A percentile compares a stretch with the other conserved stretches of the same genome.
Evolutionary conservation across 2,329 filamentous ascomycete genomes (phyloP).

Genomic region (Alternaria ventricosa): DNA sequence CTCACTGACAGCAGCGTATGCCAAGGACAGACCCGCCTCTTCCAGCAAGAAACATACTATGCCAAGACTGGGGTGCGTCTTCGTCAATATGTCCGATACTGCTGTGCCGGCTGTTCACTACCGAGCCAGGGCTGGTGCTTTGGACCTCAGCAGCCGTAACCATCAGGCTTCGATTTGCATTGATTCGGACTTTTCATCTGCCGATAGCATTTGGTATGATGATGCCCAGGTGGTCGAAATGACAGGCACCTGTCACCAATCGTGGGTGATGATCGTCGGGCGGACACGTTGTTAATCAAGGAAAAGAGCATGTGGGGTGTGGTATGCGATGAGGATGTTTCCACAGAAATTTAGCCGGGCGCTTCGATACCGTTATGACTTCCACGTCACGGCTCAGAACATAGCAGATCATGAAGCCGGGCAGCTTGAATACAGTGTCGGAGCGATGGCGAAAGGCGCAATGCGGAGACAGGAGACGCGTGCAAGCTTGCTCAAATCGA

Average conservation of each 20-base stretch:
- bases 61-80: slow-evolving; percentile 1
- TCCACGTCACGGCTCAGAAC: neutral
- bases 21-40: neutral
- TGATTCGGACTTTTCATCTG: neutral
- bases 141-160: neutral
- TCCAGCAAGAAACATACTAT: neutral
- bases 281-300: neutral
- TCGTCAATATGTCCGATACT: slow-evolving; percentile 3
- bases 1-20: neutral
- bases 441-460: neutral
- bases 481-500: neutral
- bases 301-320: neutral
- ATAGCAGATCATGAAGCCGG: neutral
- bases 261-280: neutral
- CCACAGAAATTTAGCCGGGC: neutral
- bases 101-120: neutral
- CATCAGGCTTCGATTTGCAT: neutral
- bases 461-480: neutral
- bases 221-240: neutral
- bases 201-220: neutral
- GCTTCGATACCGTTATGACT: neutral
- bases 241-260: neutral
- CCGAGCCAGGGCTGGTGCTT: neutral
- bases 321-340: neutral
- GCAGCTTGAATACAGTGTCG: neutral